Evolutionary conservation across 1,139 yeast genomes (phyloP).

Genomic region (Petasospora rhodanensis): DNA sequence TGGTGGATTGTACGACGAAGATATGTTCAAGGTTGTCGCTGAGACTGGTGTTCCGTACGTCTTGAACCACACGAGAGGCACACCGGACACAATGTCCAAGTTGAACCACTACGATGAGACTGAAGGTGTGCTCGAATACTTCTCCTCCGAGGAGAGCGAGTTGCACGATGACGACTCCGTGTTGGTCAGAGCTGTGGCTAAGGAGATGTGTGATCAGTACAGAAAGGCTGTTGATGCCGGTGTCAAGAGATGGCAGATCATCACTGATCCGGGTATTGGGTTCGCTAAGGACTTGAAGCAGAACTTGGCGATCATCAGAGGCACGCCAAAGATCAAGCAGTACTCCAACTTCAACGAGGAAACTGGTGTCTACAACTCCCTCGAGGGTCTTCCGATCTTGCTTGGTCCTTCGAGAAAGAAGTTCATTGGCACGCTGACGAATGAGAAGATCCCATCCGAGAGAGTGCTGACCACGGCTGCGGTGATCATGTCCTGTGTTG

Average conservation of each 20-base stretch:
- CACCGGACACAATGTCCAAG: conserved; percentile 65
- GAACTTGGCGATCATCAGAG: conserved; percentile 60
- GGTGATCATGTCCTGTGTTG: conserved; percentile 67
- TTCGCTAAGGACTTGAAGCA: conserved; percentile 76
- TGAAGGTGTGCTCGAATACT: conserved; percentile 39
- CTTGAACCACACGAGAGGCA: conserved; percentile 82
- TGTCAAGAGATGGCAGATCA: conserved; percentile 82
- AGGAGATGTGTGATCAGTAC: conserved; percentile 60
- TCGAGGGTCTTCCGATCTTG: conserved; percentile 54
- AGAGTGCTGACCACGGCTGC: conserved; percentile 78
- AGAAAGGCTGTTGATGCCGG: conserved; percentile 57
- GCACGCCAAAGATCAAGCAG: conserved; percentile 51
- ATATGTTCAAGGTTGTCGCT: conserved; percentile 66
- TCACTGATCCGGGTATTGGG: conserved; percentile 93
- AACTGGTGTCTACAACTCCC: conserved; percentile 26
- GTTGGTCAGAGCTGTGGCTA: conserved; percentile 43
- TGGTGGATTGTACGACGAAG: conserved; percentile 68
- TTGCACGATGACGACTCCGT: conserved; percentile 33
- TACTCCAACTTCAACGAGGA: conserved; percentile 36
- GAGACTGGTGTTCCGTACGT: conserved; percentile 71
- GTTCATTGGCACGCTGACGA: conserved; percentile 72
- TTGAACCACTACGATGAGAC: conserved; percentile 51
- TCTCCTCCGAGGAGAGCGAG: conserved; percentile 28
- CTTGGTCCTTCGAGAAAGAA: conserved; percentile 86
- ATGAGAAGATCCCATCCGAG: conserved; percentile 42